These are phyloP conservation scores for Kwoniella europaea DNA, from an alignment of 768 basidiomycete species.

Conservation along the genomic window DNA sequence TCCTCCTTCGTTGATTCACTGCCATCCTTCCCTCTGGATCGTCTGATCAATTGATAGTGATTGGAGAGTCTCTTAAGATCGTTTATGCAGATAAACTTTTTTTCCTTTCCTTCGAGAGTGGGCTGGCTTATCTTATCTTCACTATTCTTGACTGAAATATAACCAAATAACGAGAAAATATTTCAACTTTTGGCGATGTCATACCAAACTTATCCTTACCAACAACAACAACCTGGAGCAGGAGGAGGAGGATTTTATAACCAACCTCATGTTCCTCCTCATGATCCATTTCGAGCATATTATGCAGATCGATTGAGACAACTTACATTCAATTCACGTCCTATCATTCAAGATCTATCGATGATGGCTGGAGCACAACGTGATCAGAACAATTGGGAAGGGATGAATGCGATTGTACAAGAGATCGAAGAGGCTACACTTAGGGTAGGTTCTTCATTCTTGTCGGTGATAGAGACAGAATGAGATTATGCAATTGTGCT, in stretches of 20 bases:
- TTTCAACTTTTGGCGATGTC: slow-evolving; percentile 3
- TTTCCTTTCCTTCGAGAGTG: not conserved
- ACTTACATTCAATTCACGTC: slow-evolving; percentile 91
- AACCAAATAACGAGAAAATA: not conserved
- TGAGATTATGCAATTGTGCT: not conserved
- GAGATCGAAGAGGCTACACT: slow-evolving; percentile 49
- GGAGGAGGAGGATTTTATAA: slow-evolving; percentile 10
- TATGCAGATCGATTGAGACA: slow-evolving; percentile 50
- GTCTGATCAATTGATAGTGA: not conserved
- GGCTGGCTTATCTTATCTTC: not conserved
- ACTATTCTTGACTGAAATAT: not conserved
- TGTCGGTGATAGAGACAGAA: not conserved
- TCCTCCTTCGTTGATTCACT: no score
- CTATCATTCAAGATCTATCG: slow-evolving; percentile 89
- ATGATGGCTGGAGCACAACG: slow-evolving; percentile 68
- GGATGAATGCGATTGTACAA: slow-evolving; percentile 50
- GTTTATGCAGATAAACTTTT: slow-evolving; percentile 17
- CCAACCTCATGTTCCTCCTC: slow-evolving; percentile 18
- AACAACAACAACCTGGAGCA: slow-evolving; percentile 4
- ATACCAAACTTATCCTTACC: slow-evolving; percentile 15
- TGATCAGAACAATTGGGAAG: slow-evolving; percentile 49
- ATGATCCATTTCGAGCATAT: slow-evolving; percentile 49
- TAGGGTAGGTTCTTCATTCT: slow-evolving; percentile 35
- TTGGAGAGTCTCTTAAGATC: not conserved
- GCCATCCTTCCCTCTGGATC: no score